phyloP scores from a whole-genome alignment of 2,329 filamentous ascomycete species.

The Arthrocladium fulminans region DNA sequence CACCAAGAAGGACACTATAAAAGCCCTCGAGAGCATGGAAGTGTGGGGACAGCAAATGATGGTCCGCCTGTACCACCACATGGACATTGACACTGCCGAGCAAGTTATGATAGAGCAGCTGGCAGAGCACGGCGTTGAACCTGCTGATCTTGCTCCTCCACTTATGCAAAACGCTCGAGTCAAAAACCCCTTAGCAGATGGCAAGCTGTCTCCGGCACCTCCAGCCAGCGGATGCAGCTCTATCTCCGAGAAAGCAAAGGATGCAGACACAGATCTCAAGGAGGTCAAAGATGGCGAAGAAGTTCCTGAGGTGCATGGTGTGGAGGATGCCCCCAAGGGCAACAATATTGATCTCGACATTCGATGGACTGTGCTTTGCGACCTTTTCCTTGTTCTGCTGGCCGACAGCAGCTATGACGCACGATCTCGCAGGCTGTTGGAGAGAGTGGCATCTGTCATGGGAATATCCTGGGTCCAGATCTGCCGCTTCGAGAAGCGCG shows the following conservation, averaged over 20 bases:
- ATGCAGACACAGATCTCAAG: constrained; percentile 34
- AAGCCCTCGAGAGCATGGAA: constrained; percentile 67
- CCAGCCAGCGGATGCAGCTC: neutral
- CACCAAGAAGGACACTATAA: constrained; percentile 61
- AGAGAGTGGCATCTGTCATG: constrained; percentile 70
- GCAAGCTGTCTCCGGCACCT: neutral
- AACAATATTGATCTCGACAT: constrained; percentile 90
- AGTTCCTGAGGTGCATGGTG: constrained; percentile 69
- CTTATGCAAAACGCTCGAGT: constrained; percentile 89
- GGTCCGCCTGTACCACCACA: constrained; percentile 85
- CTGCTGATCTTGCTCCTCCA: constrained; percentile 71
- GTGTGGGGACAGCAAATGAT: constrained; percentile 99
- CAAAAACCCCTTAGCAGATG: constrained; percentile 71
- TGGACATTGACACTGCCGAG: constrained; percentile 83
- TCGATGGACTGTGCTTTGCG: constrained; percentile 92
- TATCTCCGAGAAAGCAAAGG: neutral
- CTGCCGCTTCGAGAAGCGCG: constrained; percentile 90
- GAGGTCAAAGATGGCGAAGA: constrained; percentile 57
- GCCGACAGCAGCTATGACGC: constrained; percentile 92
- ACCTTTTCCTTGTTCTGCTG: constrained; percentile 90
- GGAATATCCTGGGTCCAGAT: constrained; percentile 86
- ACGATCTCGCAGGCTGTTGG: constrained; percentile 73
- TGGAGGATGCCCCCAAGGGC: constrained; percentile 70
- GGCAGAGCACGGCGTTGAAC: constrained; percentile 79
- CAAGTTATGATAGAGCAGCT: constrained; percentile 99